Evolutionary conservation across 2,329 filamentous ascomycete genomes (phyloP).

Genomic region (Dryadomyces sulphureus): DNA sequence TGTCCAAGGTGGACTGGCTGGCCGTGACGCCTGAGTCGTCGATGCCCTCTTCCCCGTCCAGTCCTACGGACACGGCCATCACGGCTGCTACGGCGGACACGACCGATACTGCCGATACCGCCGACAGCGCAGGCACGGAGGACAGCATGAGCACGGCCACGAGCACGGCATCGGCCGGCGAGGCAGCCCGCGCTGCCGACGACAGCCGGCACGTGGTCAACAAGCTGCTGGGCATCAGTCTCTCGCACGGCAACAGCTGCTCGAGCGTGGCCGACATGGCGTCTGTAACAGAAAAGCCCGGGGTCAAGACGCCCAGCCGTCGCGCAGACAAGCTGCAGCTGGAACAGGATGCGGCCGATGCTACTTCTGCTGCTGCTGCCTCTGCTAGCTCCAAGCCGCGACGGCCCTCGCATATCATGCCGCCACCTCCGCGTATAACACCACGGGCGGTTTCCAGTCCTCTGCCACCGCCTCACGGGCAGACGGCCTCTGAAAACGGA

Average conservation of each 20-base stretch:
- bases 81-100: constrained; percentile 1
- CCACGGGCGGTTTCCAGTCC: background rate
- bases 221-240: constrained; percentile 55
- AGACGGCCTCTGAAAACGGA: background rate
- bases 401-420: too few relatives aligned
- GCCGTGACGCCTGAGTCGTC: constrained; percentile 20
- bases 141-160: constrained; percentile 15
- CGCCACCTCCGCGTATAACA: background rate
- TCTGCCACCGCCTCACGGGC: background rate
- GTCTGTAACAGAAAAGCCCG: constrained; percentile 66
- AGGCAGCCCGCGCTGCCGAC: constrained; percentile 13
- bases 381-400: too few relatives aligned
- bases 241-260: constrained; percentile 51
- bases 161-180: background rate
- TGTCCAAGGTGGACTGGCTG: constrained; percentile 52
- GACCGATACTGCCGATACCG: constrained; percentile 1
- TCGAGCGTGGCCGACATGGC: constrained; percentile 68
- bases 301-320: constrained; percentile 65
- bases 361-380: too few relatives aligned
- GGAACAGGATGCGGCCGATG: background rate
- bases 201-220: constrained; percentile 25
- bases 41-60: constrained; percentile 3
- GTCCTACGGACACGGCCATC: constrained; percentile 4
- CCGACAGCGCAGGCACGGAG: background rate
- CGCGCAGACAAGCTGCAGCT: constrained; percentile 2